Base-by-base conservation (phyloP, 768 basidiomycete species). In the Collybia nuda region DNA sequence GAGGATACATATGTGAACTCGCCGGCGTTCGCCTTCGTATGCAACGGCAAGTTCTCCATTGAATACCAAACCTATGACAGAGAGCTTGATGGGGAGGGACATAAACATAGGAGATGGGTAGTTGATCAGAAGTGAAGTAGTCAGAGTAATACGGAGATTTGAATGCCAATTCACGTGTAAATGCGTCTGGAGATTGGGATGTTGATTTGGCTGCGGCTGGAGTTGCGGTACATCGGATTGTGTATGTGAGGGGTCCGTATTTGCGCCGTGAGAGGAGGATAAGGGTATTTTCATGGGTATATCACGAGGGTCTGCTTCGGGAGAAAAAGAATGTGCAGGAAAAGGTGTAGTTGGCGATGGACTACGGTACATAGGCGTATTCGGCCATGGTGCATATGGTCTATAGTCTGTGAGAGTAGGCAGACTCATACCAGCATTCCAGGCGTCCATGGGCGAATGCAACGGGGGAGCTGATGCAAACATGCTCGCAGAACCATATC, bases 81-180 rank as follows among this genome's bases (percentile, higher is more conserved):
- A 88, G 48, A 98, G 84, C 61, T 90, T 88, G 67, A 99, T 90
- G 6, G 97, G 97, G 21, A 99, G 79, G 12, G 91, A 86, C 95
- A 99, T 98, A 77, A 99, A 98, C 65, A 88, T 82, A 0, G 88
- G 87, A 0, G 93, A 93, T 5, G 97, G 97, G 66, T 98, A 98
- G 70, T 99, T 97, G 69, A 99, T 94, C 54, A 94, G 81, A 22
- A 98, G 79, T 7, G 93, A 95, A 0, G 97, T 98, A 24, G 90
- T 85, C 48, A 99, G 78, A 6, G 90, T 90, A 57, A 99, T 76
- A 14, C 90, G 86, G 7, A 98, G 76, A 66, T 97, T 86, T 8
- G 95, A 92, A 46, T 86, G 81, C 85, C 96, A 96, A 26, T 81
- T 78, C 39, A 98, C 72, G 59, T 86, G 84, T 0, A 99, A 74